These are phyloP conservation scores for Ziziphus jujuba DNA, from an alignment of 306 rosid genomes.

Conservation along the genomic window DNA sequence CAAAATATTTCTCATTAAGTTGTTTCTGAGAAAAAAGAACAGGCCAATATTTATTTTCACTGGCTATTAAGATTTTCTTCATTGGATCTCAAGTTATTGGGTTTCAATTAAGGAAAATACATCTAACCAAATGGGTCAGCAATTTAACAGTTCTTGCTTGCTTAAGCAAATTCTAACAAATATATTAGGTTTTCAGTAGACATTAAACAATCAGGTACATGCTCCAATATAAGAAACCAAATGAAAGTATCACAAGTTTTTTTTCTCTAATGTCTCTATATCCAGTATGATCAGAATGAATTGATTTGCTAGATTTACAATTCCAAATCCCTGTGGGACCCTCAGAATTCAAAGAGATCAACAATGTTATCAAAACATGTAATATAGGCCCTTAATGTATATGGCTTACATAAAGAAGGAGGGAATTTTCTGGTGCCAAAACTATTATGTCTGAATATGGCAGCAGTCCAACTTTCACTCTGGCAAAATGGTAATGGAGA, in stretches of 20 bases:
- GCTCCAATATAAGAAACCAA: no score
- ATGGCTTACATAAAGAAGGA: conserved; percentile 89
- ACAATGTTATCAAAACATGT: conserved; percentile 12
- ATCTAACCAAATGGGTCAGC: no score
- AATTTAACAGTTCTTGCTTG: no score
- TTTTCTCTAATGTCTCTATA: neutral
- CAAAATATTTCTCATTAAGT: neutral
- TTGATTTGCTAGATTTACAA: neutral
- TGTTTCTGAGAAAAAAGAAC: no score
- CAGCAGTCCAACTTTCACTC: conserved; percentile 72
- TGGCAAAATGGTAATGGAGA: conserved; percentile 39
- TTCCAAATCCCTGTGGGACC: neutral
- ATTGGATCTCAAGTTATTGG: no score
- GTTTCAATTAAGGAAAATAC: no score
- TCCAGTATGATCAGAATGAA: neutral
- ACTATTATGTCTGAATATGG: conserved; percentile 75
- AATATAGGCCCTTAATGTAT: conserved; percentile 19
- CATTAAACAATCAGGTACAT: no score
- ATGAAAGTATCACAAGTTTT: no score
- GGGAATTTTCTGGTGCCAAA: conserved; percentile 76
- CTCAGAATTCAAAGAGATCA: conserved; percentile 3
- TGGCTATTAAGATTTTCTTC: no score
- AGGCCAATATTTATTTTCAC: no score
- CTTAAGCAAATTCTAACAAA: no score
- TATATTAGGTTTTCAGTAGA: no score